Evolutionary conservation across 805 yeast genomes (phyloP), one percentile per base, ranked within the genome.

Genomic region (Wickerhamiella sergipiensis): DNA sequence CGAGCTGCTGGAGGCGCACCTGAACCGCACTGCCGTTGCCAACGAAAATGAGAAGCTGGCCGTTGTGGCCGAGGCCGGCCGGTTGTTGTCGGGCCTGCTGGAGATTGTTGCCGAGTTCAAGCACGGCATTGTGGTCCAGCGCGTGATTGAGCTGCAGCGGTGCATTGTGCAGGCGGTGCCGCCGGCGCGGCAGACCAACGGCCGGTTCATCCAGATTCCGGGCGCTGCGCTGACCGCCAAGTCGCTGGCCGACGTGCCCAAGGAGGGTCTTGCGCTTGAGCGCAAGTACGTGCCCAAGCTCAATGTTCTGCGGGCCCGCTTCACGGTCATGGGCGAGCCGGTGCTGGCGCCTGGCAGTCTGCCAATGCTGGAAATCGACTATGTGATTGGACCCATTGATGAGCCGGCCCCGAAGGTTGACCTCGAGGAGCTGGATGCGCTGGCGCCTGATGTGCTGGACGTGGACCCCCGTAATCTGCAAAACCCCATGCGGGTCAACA

Each of bases 321-420:
- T 87, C 68, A 74, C 76, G 55, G 95, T 90, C 43, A 90, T 95
- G 3, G 97, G 97, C 33, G 97, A 89, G 70, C 63, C 67, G 15
- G 70, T 70, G 29, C 80, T 85, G 26, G 78, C 88, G 0, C 83
- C 95, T 24, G 73, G 76, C 23, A 78, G 97, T 1, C 75, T 76
- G 47, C 80, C 86, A 8, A 89, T 86, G 66, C 70, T 94, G 53
- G 80, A 79, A 29, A 57, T 92, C 22, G 87, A 89, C 66, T 82
- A 84, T 52, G 65, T 85, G 44, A 78, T 87, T 40, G 80, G 81
- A 59, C 85, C 95, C 1, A 80, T 90, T 6, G 74, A 74, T 40
- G 31, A 47, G 42, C 56, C 53, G 42, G 50, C 54, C 33, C 63
- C 65, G 23, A 45, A 45, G 29, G 48, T 52, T 38, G 56, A 52